Evolutionary conservation across 352 stramenopile species (phyloP), one percentile per base, ranked within the genome.

Genomic region (Pythium dissimile): DNA sequence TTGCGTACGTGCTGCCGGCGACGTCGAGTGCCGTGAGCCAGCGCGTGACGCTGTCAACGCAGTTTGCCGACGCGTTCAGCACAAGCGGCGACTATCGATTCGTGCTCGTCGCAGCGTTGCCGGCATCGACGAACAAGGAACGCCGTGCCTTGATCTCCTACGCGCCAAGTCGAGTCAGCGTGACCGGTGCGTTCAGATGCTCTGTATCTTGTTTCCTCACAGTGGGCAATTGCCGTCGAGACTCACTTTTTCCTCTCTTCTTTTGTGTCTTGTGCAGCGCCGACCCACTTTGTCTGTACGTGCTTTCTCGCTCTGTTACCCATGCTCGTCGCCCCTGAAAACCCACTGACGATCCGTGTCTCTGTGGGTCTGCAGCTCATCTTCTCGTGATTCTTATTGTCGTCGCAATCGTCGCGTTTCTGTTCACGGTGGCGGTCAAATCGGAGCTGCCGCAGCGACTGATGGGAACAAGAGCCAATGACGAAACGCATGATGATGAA

Each of bases 71-170:
- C 35, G 31, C 60, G 43, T 77, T 77, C 27, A 35, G 38, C 7
- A 53, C 55, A 3, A 73, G 54, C 6, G 66, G 69, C 21, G 51
- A 67, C 41, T 77, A 77, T 30, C 59, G 41, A 11, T 72, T 77
- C 28, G 52, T 72, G 48, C 47, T 77, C 11, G 26, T 77, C 26
- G 69, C 54, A 12, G 69, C 65, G 16, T 34, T 77, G 10, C 62
- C 69, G 7, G 35, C 47, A 7, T 54, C 43, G 1, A 8, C 11
- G 6, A 77, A 74, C 48, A 65, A 77, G 18, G 58, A 54, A 11
- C 69, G 72, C 44, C 15, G 28, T 0, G 69, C 62, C 8, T 42
- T 71, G 39, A 35, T 77, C 23, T 51, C 69, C 32, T 77, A 66
- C 54, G 47, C 58, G 4, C 57, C 69, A 13, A 61, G 54, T 20